Base-by-base conservation (phyloP, 202 grass and related monocot species). In the Saccharum hybrid region DNA sequence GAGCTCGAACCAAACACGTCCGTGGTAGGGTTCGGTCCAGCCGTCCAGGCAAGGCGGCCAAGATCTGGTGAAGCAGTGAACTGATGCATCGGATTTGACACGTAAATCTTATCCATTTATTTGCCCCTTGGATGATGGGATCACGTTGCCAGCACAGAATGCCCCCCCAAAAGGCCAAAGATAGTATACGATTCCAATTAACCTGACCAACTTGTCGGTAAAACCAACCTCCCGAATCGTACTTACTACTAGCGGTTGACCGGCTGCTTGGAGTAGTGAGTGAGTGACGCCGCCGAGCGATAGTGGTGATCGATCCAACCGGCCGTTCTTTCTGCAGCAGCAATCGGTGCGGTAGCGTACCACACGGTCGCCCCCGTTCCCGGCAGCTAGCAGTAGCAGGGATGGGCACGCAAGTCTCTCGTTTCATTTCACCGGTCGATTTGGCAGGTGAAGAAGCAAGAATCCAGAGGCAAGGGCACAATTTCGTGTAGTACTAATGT, bases 131-230 rank as follows among this genome's bases (percentile, higher is more conserved):
- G 37, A 15, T 33, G 63, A 85, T 56, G 45, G 43, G 41, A 86
- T 57, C 46, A 23, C 45, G 21, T 13, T 57, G 48, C 70, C 22
- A 16, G 59, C 68, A 56, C 46, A 85, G 10, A 31, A 19, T 31
- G 66, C 57, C 33, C 16, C n/a, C 7, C 21, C 42, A 48, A 65
- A 66, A 49, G 42, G 45, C 26, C 7, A 10, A 10, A 60, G 8
- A 60, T 48, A 46, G 26, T 26, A 26, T 42, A 65, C 19, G 68
- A 80, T 80, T 74, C 59, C 70, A 45, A 15, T 74, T 45, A 86
- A 86, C 52, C 76, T 54, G 59, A 5, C 36, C 76, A 86, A 28
- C 26, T 26, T 26, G 26, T 86, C 78, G 78, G 48, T 31, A 68
- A 68, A 60, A 75, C 28, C 62, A 46, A 14, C n/a, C 2, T 18